Evolutionary conservation across 257 asterid species (phyloP), one percentile per base, ranked within the genome.

Genomic region (Plantago ovata): DNA sequence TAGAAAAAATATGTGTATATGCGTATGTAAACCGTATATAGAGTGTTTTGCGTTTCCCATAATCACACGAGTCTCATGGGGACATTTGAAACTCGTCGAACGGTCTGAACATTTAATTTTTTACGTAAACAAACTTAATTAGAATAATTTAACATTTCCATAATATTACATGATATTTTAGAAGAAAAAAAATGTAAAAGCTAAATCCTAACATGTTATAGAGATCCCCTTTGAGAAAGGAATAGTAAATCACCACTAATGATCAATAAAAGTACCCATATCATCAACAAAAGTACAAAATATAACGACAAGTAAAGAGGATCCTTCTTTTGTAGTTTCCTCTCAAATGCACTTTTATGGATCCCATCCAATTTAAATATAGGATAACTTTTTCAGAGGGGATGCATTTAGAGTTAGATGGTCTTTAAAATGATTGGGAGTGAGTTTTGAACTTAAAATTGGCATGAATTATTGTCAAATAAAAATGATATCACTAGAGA

Each of bases 251-350:
- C n/a, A n/a, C n/a, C n/a, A n/a, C n/a, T n/a, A n/a, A n/a, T n/a
- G n/a, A n/a, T n/a, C n/a, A n/a, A n/a, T n/a, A n/a, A 22, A 49
- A 10, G 3, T 10, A 21, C 55, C 20, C 20, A 47, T 48, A 28
- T 15, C 11, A 3, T 3, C 54, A 45, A 0, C 9, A 45, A 20
- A n/a, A n/a, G 49, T 44, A 10, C 20, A 44, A 44, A 48, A 48
- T 50, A 13, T 49, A 36, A 50, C 11, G 56, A 50, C 56, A 49
- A 49, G 19, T n/a, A 49, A 49, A 49, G 11, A 20, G 55, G 33
- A 20, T 49, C 54, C 14, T 19, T 32, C 13, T 18, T 7, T 15
- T 11, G 33, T 49, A 50, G 10, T 50, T 22, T 22, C 7, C 1
- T 22, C 4, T 3, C 22, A 50, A 50, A 3, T 19, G 18, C 13